Evolutionary conservation across 2,329 filamentous ascomycete species (phyloP).

Genomic region (Aureobasidium sp.): DNA sequence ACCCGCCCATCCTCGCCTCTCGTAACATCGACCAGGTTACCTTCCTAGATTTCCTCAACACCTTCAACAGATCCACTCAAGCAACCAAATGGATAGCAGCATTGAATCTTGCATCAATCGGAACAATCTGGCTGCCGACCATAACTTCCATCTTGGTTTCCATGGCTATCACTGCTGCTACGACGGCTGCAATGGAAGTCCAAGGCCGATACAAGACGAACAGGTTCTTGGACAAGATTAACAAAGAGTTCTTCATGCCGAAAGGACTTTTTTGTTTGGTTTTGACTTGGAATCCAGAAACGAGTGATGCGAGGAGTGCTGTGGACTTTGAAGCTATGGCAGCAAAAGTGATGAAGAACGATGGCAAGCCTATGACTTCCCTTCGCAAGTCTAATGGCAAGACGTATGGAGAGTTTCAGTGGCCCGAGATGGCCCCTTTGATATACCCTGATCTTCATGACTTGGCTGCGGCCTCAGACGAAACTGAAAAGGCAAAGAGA

Average conservation of each 20-base stretch:
- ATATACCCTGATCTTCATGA: constrained; percentile 39
- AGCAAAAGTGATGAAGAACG: not conserved
- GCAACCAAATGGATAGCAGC: constrained; percentile 37
- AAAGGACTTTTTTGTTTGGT: constrained; percentile 17
- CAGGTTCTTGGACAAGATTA: constrained; percentile 22
- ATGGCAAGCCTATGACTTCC: not conserved
- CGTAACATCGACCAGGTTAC: not conserved
- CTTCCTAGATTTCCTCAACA: constrained; percentile 12
- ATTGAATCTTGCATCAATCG: constrained; percentile 15
- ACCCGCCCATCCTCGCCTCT: not conserved
- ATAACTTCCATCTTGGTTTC: not conserved
- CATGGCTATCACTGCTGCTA: constrained; percentile 4
- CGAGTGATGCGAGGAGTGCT: not conserved
- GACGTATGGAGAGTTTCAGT: constrained; percentile 35
- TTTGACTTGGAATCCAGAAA: constrained; percentile 18
- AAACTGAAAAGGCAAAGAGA: constrained; percentile 1
- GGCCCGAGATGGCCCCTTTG: constrained; percentile 50
- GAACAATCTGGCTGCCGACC: constrained; percentile 7
- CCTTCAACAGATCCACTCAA: not conserved
- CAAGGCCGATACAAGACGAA: constrained; percentile 15
- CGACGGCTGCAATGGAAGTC: constrained; percentile 15
- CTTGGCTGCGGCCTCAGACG: not conserved
- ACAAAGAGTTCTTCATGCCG: constrained; percentile 25
- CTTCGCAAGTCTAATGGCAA: constrained; percentile 11
- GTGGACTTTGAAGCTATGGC: not conserved